These are phyloP conservation scores for Cyanidioschyzon merolae DNA, from an alignment of 23 red algal species.

Conservation along the genomic window DNA sequence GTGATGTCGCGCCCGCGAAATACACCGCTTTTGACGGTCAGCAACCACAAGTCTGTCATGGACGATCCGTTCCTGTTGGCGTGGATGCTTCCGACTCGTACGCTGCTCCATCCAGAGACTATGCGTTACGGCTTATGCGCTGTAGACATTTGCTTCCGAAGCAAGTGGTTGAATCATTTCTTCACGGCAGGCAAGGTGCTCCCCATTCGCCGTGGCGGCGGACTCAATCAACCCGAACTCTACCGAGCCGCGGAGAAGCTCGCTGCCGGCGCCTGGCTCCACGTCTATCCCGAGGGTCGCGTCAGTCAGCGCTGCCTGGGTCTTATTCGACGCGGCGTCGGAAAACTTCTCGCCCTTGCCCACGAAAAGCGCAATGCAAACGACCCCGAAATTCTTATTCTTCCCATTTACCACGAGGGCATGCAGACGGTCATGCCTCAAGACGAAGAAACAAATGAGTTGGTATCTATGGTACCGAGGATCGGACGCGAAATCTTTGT, in stretches of 20 bases:
- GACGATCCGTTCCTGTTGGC: conserved; percentile 86
- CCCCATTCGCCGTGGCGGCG: conserved; percentile 57
- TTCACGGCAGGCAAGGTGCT: conserved; percentile 72
- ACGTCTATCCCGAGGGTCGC: conserved; percentile 83
- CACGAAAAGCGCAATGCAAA: conserved; percentile 16
- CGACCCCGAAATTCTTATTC: conserved; percentile 25
- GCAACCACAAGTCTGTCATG: conserved; percentile 72
- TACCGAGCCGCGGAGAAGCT: conserved; percentile 42
- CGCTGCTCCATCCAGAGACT: conserved; percentile 39
- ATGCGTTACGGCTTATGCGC: conserved; percentile 91
- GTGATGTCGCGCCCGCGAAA: conserved; percentile 38
- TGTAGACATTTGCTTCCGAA: conserved; percentile 82
- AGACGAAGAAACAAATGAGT: conserved; percentile 38
- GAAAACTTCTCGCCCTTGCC: conserved; percentile 68
- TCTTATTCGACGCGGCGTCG: conserved; percentile 52
- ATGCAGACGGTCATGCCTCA: conserved; percentile 92
- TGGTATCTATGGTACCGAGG: conserved; percentile 32
- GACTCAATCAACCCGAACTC: conserved; percentile 55
- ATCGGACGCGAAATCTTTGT: conserved; percentile 59
- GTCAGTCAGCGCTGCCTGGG: conserved; percentile 60
- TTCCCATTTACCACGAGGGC: conserved; percentile 96
- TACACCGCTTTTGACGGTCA: conserved; percentile 63
- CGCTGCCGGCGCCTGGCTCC: conserved; percentile 70
- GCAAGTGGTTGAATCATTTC: conserved; percentile 31
- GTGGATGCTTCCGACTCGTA: conserved; percentile 44